Evolutionary conservation across 225 moss, liverwort and hornwort species (phyloP).

Genomic region (Pseudoscleropodium purum): DNA sequence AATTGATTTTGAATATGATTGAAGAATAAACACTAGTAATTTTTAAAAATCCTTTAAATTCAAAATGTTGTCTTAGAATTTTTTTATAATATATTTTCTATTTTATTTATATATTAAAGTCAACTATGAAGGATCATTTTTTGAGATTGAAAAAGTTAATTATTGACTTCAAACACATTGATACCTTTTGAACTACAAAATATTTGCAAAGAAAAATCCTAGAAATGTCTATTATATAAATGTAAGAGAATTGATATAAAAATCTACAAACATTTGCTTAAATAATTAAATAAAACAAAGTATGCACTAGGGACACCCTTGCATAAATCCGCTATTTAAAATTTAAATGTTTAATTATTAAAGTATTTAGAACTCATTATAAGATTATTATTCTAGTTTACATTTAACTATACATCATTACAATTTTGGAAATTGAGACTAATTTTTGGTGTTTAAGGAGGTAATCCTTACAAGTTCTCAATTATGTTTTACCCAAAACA

Average conservation of each 20-base stretch:
- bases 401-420: not conserved
- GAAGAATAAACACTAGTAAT: not conserved
- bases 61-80: too few relatives aligned
- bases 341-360: not conserved
- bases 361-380: not conserved
- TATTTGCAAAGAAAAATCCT: too few relatives aligned
- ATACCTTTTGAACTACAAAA: not conserved
- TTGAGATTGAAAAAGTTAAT: too few relatives aligned
- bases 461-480: not conserved
- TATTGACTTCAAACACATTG: too few relatives aligned
- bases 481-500: not conserved
- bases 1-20: not conserved
- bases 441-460: not conserved
- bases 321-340: fast-evolving
- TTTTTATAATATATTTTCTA: too few relatives aligned
- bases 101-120: too few relatives aligned
- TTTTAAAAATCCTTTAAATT: too few relatives aligned
- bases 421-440: not conserved
- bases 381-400: not conserved
- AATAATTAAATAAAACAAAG: too few relatives aligned
- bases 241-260: not conserved
- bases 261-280: not conserved
- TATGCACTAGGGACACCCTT: not conserved
- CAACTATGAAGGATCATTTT: too few relatives aligned
- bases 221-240: not conserved